A percentile compares a stretch with the other conserved stretches of the same genome.
phyloP scores from a whole-genome alignment of 768 basidiomycete genomes.

The Coprinopsis strossmayeri region DNA sequence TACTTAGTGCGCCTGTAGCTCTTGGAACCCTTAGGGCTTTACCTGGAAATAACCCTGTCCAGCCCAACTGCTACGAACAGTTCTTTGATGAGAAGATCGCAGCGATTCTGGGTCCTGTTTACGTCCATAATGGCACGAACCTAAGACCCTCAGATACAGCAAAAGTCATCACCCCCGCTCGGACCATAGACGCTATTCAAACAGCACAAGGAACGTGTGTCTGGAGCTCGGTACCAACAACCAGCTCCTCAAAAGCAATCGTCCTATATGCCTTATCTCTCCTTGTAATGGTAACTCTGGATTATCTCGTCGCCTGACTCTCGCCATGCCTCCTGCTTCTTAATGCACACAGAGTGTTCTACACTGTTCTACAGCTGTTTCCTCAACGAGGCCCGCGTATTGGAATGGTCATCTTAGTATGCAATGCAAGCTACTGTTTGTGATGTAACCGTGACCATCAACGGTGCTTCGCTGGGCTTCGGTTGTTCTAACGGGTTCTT shows the following conservation, averaged over 20 bases:
- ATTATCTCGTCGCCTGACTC: no score
- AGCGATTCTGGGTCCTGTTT: slow-evolving; percentile 4
- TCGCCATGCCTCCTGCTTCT: no score
- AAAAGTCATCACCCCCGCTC: not conserved
- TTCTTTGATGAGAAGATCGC: slow-evolving; percentile 1
- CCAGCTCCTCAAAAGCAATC: not conserved
- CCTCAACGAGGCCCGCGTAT: no score
- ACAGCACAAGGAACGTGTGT: slow-evolving; percentile 7
- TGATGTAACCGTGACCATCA: no score
- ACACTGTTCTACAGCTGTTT: no score
- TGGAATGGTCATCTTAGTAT: no score
- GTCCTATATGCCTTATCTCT: not conserved
- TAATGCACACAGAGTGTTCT: no score
- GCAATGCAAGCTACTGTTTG: no score
- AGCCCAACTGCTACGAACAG: slow-evolving; percentile 8
- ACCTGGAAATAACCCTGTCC: slow-evolving; percentile 10
- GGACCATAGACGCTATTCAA: not conserved
- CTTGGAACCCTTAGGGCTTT: slow-evolving; percentile 4
- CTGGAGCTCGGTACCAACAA: not conserved
- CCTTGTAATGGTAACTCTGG: no score
- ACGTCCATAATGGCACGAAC: slow-evolving; percentile 7
- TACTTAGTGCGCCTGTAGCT: not conserved
- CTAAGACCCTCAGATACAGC: not conserved
- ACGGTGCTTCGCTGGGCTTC: no score
- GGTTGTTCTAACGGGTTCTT: no score